Conservation (phyloP, 1,139 yeast genomes). For the Starmera stellimalicola region DNA sequence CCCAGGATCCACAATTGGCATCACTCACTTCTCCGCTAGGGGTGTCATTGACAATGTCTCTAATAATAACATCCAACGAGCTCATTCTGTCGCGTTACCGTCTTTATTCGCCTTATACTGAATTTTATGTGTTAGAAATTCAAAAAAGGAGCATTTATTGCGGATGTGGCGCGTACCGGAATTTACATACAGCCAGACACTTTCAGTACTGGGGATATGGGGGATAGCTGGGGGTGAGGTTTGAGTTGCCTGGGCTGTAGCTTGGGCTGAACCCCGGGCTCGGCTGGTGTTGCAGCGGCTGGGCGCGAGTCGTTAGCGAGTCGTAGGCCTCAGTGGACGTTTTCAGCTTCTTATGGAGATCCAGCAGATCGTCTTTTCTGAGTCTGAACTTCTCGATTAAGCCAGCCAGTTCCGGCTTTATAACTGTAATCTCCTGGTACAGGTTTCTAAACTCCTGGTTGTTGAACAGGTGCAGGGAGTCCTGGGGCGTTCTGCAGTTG, state of each 20-base stretch:
- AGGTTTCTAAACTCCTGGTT: constrained; percentile 41
- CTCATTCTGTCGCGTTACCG: constrained; percentile 5
- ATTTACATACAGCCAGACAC: too few relatives aligned
- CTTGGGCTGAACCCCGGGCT: constrained; percentile 39
- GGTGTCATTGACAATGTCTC: constrained; percentile 35
- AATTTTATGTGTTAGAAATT: too few relatives aligned
- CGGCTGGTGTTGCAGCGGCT: constrained; percentile 58
- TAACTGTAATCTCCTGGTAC: constrained; percentile 61
- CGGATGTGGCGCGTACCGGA: too few relatives aligned
- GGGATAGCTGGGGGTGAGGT: not conserved
- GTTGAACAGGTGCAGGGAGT: constrained; percentile 27
- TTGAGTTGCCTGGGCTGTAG: constrained; percentile 3
- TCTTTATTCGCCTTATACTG: too few relatives aligned
- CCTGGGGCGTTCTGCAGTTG: constrained; percentile 30
- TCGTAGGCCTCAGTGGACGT: too few relatives aligned
- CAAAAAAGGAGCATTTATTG: too few relatives aligned
- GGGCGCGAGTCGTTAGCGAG: too few relatives aligned
- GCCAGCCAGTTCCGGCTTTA: constrained; percentile 65
- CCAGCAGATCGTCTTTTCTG: constrained; percentile 64
- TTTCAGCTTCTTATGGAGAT: constrained; percentile 60
- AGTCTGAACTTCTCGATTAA: constrained; percentile 67
- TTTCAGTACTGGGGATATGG: too few relatives aligned
- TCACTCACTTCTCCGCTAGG: constrained; percentile 42
- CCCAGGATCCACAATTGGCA: not conserved
- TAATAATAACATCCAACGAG: constrained; percentile 11